Conservation (phyloP, 108 stramenopile genomes). For the Phaeodactylum tricornutum region DNA sequence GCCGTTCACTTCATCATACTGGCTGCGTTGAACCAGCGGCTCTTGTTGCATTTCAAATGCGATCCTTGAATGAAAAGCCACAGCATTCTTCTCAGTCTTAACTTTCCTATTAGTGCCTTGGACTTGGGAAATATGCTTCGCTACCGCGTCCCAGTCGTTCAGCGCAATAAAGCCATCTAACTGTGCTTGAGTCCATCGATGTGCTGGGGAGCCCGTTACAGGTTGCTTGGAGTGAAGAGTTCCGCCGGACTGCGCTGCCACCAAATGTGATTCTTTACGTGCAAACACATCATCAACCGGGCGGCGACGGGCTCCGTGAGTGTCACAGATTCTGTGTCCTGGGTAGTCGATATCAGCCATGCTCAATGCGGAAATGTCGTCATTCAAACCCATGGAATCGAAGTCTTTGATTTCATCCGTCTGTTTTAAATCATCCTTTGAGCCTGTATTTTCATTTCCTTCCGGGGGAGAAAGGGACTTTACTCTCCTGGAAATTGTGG, state of each 20-base stretch:
- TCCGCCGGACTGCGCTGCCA: background rate
- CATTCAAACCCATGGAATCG: no score
- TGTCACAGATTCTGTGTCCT: background rate
- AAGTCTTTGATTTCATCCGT: background rate
- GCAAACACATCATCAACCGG: background rate
- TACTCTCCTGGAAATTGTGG: background rate
- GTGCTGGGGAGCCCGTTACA: background rate
- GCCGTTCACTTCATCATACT: no score
- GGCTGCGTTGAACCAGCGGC: no score
- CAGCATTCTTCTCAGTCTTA: no score
- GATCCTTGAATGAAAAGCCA: no score
- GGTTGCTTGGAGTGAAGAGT: background rate
- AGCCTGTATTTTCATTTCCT: background rate
- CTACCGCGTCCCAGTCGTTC: background rate
- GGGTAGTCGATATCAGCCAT: background rate
- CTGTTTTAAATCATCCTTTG: background rate
- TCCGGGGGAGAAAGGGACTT: no score
- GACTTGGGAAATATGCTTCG: background rate
- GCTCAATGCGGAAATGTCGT: slow-evolving; percentile 1
- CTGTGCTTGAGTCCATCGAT: background rate
- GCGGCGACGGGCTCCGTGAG: background rate
- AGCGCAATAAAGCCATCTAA: background rate
- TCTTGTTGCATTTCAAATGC: no score
- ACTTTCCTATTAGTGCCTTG: no score
- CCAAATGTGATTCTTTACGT: background rate